Evolutionary conservation across 2,329 filamentous ascomycete species (phyloP).

Genomic region (Fusarium coicis): DNA sequence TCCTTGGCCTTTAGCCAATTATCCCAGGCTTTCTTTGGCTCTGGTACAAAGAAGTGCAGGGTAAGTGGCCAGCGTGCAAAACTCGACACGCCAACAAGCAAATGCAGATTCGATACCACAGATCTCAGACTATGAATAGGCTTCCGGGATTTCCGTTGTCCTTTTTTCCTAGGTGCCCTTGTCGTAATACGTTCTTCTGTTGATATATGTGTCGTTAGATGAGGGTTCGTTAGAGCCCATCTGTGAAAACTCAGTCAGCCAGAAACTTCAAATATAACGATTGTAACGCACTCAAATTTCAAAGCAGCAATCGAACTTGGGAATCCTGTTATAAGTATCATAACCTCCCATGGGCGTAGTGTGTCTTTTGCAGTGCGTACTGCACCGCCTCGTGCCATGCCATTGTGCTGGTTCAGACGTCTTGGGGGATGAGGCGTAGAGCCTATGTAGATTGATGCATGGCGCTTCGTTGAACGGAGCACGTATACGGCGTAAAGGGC

Average conservation of each 20-base stretch:
- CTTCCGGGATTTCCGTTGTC: conserved; percentile 64
- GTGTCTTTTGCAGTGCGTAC: conserved; percentile 74
- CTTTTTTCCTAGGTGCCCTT: conserved; percentile 59
- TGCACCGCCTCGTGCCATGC: conserved; percentile 82
- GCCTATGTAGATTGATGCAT: conserved; percentile 83
- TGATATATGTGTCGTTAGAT: conserved; percentile 82
- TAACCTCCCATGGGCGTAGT: conserved; percentile 91
- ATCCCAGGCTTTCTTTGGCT: conserved; percentile 77
- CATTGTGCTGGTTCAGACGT: conserved; percentile 92
- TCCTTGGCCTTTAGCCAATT: conserved; percentile 63
- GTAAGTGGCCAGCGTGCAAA: conserved; percentile 86
- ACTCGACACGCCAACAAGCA: conserved; percentile 81
- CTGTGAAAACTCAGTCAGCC: conserved; percentile 54
- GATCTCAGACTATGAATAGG: conserved; percentile 72
- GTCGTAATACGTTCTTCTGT: conserved; percentile 67
- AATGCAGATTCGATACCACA: conserved; percentile 81
- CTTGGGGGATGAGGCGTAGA: conserved; percentile 90
- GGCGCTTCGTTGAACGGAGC: conserved; percentile 81
- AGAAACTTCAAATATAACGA: neutral
- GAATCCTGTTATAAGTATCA: conserved; percentile 86
- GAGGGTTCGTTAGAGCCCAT: conserved; percentile 92
- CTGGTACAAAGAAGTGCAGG: conserved; percentile 79
- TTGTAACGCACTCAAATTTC: conserved; percentile 83
- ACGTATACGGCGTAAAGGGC: conserved; percentile 95
- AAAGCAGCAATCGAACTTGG: conserved; percentile 86